A percentile compares a stretch with the other conserved stretches of the same genome.
Conservation (phyloP, 352 stramenopile genomes). For the Achlya hypogyna region DNA sequence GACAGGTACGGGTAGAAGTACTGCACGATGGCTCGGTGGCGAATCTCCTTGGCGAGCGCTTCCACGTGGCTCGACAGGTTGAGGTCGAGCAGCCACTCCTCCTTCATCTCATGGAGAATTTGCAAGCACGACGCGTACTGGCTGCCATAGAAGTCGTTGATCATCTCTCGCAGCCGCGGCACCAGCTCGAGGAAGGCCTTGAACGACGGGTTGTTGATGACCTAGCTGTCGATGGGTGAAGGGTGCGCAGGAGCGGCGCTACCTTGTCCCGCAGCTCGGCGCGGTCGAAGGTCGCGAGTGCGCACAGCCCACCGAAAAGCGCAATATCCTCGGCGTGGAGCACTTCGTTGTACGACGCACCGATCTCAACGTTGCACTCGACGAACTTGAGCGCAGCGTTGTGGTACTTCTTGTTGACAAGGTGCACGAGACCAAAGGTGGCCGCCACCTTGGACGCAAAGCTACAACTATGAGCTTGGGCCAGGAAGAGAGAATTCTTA, state of each 20-base stretch:
- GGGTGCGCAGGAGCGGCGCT: background rate
- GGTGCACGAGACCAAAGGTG: constrained; percentile 63
- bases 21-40: constrained; percentile 76
- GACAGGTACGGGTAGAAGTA: constrained; percentile 85
- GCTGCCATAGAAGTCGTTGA: constrained; percentile 82
- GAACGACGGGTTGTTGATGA: constrained; percentile 84
- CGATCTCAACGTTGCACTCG: constrained; percentile 71
- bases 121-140: constrained; percentile 79
- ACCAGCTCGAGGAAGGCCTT: constrained; percentile 82
- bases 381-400: constrained; percentile 70
- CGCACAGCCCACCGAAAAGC: constrained; percentile 77
- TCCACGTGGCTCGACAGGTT: constrained; percentile 70
- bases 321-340: constrained; percentile 82
- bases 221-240: constrained; percentile 22
- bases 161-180: constrained; percentile 79
- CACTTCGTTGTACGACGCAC: constrained; percentile 71
- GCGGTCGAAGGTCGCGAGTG: constrained; percentile 75
- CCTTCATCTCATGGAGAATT: constrained; percentile 62
- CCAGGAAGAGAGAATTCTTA: constrained; percentile 22
- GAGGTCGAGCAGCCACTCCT: constrained; percentile 68
- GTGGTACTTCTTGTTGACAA: constrained; percentile 77
- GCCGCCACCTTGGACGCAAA: constrained; percentile 76
- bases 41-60: constrained; percentile 70
- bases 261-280: constrained; percentile 73
- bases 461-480: constrained; percentile 23